These are phyloP conservation scores for Globisporangium parvum DNA, from an alignment of 352 stramenopile genomes.

Conservation along the genomic window DNA sequence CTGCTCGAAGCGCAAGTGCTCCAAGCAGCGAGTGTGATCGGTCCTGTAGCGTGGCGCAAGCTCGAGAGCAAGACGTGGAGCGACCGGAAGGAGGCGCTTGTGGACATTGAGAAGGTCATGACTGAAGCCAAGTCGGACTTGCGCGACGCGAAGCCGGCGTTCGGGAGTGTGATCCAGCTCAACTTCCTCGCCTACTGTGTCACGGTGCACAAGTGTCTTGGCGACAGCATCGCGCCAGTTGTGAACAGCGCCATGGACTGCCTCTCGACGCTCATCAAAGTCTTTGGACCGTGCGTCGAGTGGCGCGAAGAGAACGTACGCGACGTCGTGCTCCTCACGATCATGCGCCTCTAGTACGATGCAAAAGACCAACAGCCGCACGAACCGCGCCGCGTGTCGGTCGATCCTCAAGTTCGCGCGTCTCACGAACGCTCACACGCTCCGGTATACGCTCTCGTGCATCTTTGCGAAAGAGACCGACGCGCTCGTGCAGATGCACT, in stretches of 20 bases:
- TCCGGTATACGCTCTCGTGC: slow-evolving; percentile 68
- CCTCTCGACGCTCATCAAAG: slow-evolving; percentile 62
- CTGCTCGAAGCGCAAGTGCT: slow-evolving; percentile 35
- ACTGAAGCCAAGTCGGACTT: slow-evolving; percentile 65
- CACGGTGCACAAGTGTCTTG: slow-evolving; percentile 48
- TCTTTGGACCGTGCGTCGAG: slow-evolving; percentile 69
- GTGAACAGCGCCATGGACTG: slow-evolving; percentile 69
- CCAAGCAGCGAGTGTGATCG: slow-evolving; percentile 41
- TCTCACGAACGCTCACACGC: slow-evolving; percentile 52
- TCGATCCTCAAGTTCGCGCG: slow-evolving; percentile 72
- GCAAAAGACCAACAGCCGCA: slow-evolving; percentile 75
- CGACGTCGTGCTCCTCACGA: slow-evolving; percentile 56
- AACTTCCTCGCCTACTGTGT: slow-evolving; percentile 65
- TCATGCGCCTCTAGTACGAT: slow-evolving; percentile 53
- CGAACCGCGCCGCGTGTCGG: slow-evolving; percentile 66
- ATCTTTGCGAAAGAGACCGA: slow-evolving; percentile 69
- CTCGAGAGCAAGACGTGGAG: slow-evolving; percentile 82
- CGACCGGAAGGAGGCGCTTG: slow-evolving; percentile 73
- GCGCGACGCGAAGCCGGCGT: slow-evolving; percentile 53
- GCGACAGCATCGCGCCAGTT: slow-evolving; percentile 66
- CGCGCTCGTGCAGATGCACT: slow-evolving; percentile 73
- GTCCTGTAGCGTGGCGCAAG: slow-evolving; percentile 67
- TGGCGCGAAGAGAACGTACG: slow-evolving; percentile 59
- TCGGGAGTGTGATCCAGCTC: slow-evolving; percentile 51
- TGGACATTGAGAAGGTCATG: slow-evolving; percentile 66